Evolutionary conservation across 371 early-diverging fungal species (phyloP).

Genomic region (Smittium culicis): DNA sequence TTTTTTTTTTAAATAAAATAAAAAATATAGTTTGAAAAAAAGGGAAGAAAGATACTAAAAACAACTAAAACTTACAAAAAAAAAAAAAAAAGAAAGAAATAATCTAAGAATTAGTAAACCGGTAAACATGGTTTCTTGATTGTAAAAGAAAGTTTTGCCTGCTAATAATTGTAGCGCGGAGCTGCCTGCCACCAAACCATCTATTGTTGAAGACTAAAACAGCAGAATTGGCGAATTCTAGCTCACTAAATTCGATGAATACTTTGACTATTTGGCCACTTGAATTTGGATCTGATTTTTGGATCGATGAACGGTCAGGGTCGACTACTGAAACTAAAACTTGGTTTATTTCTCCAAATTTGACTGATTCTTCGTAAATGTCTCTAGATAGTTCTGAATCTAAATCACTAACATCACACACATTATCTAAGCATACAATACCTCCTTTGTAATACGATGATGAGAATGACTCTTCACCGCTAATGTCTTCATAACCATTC

Average conservation of each 20-base stretch:
- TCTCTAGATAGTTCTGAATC: conserved; percentile 53
- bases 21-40: background rate
- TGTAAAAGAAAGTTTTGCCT: conserved; percentile 28
- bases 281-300: background rate
- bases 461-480: conserved; percentile 58
- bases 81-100: background rate
- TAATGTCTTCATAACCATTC: conserved; percentile 42
- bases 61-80: background rate
- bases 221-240: conserved; percentile 38
- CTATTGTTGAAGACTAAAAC: conserved; percentile 44
- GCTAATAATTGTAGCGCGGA: conserved; percentile 40
- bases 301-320: background rate
- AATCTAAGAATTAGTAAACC: conserved; percentile 20
- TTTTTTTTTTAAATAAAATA: background rate
- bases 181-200: conserved; percentile 54
- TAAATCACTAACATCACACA: conserved; percentile 38
- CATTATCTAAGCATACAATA: conserved; percentile 43
- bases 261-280: conserved; percentile 34
- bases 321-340: conserved; percentile 37
- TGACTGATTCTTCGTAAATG: conserved; percentile 51
- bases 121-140: conserved; percentile 27
- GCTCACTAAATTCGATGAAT: conserved; percentile 44
- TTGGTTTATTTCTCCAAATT: conserved; percentile 42
- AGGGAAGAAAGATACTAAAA: background rate
- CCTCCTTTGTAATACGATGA: conserved; percentile 34